These are phyloP conservation scores for Spergularia marina DNA, from an alignment of 148 eudicot genomes.

Conservation along the genomic window DNA sequence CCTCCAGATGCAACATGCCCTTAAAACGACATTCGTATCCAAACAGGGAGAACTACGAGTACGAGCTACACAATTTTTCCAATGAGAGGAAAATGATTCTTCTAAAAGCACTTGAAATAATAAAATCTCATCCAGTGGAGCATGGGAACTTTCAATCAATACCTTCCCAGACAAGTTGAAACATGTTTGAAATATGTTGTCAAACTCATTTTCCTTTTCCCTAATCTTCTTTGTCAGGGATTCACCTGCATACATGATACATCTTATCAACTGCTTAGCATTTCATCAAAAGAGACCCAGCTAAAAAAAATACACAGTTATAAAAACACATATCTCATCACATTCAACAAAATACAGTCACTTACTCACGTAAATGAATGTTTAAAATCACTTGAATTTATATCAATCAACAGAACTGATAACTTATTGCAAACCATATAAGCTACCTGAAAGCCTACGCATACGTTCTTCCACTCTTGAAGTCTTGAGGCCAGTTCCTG, in stretches of 20 bases:
- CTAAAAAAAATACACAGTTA: not conserved
- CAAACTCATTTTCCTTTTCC: slow-evolving; percentile 68
- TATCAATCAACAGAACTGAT: not conserved
- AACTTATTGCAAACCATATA: too few species aligned
- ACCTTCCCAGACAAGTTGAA: slow-evolving; percentile 76
- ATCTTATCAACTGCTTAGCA: not conserved
- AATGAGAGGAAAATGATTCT: not conserved
- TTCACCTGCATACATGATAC: slow-evolving; percentile 44
- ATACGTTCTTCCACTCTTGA: slow-evolving; percentile 53
- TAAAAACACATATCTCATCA: not conserved
- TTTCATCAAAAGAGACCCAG: not conserved
- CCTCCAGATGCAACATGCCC: too few species aligned
- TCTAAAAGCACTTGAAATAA: not conserved
- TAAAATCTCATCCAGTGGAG: slow-evolving; percentile 5
- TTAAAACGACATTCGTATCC: not conserved
- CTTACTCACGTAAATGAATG: too few species aligned
- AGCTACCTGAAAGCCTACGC: slow-evolving; percentile 66
- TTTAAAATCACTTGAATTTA: not conserved
- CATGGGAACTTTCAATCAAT: slow-evolving; percentile 8
- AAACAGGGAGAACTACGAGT: not conserved
- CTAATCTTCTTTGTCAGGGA: slow-evolving; percentile 44
- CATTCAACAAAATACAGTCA: too few species aligned
- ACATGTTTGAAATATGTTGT: slow-evolving; percentile 53
- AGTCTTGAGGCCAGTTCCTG: slow-evolving; percentile 50
- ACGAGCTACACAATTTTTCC: not conserved